Conservation (phyloP, 495 filamentous ascomycete genomes). For the Daldinia grandis region DNA sequence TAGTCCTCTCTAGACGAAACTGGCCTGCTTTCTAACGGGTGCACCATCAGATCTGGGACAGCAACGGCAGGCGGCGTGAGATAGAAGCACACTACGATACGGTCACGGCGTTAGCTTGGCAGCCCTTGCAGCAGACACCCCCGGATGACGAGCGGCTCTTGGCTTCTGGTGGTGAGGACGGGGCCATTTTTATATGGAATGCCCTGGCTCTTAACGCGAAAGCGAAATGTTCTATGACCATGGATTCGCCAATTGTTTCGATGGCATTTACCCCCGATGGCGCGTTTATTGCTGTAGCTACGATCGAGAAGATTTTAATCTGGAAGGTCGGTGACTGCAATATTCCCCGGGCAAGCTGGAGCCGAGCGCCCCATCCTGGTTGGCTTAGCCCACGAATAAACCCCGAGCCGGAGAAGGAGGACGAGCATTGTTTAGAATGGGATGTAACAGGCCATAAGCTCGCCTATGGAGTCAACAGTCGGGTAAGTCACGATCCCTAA, state of each 20-base stretch:
- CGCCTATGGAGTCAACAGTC: constrained; percentile 73
- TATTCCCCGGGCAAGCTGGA: constrained; percentile 72
- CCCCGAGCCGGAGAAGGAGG: constrained; percentile 56
- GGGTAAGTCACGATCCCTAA: constrained; percentile 60
- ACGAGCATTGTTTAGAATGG: constrained; percentile 72
- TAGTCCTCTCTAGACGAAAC: constrained; percentile 8
- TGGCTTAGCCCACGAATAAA: constrained; percentile 60
- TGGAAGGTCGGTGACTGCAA: constrained; percentile 75
- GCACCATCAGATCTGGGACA: constrained; percentile 59
- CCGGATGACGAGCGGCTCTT: constrained; percentile 58
- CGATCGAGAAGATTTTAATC: constrained; percentile 69
- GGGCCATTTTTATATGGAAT: constrained; percentile 75
- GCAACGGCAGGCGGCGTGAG: constrained; percentile 51
- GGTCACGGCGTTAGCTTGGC: constrained; percentile 61
- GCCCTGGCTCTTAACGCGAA: constrained; percentile 63
- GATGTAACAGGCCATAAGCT: constrained; percentile 78
- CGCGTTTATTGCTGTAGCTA: constrained; percentile 72
- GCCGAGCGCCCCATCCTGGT: constrained; percentile 53
- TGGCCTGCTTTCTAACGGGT: constrained; percentile 22
- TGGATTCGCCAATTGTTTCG: constrained; percentile 65
- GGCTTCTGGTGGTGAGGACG: constrained; percentile 66
- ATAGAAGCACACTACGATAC: constrained; percentile 60
- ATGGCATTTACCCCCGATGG: constrained; percentile 78
- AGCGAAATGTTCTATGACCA: constrained; percentile 65
- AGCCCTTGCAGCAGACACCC: constrained; percentile 51